These are phyloP conservation scores for Acanthamoeba castellanii DNA, from an alignment of 208 protist genomes.

Conservation along the genomic window DNA sequence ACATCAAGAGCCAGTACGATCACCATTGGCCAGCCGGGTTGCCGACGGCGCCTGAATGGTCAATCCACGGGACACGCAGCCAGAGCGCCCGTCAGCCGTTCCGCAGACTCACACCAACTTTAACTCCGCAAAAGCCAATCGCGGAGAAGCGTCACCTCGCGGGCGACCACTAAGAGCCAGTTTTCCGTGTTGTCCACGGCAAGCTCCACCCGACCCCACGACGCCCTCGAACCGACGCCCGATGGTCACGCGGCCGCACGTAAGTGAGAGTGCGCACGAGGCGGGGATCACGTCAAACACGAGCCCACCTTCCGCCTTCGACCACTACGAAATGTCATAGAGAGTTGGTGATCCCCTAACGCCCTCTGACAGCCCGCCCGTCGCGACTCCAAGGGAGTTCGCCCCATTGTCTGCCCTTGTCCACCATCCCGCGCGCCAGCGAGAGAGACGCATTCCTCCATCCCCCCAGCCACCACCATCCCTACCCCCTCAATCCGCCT, in stretches of 20 bases:
- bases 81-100: too few species aligned
- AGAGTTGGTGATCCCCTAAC: constrained; percentile 36
- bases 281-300: background rate
- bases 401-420: background rate
- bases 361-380: background rate
- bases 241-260: background rate
- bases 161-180: background rate
- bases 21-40: too few species aligned
- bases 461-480: background rate
- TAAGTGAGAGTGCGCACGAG: background rate
- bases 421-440: background rate
- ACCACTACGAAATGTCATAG: constrained; percentile 28
- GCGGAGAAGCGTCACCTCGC: too few species aligned
- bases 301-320: background rate
- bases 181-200: background rate
- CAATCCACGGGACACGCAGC: too few species aligned
- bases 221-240: background rate
- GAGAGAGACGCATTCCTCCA: background rate
- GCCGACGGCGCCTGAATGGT: too few species aligned
- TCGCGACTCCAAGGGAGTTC: background rate
- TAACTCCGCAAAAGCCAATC: background rate
- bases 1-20: too few species aligned
- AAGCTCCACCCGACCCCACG: background rate
- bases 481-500: too few species aligned
- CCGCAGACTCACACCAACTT: too few species aligned